phyloP scores from a whole-genome alignment of 2,329 filamentous ascomycete species.

The Mariannaea elegans region DNA sequence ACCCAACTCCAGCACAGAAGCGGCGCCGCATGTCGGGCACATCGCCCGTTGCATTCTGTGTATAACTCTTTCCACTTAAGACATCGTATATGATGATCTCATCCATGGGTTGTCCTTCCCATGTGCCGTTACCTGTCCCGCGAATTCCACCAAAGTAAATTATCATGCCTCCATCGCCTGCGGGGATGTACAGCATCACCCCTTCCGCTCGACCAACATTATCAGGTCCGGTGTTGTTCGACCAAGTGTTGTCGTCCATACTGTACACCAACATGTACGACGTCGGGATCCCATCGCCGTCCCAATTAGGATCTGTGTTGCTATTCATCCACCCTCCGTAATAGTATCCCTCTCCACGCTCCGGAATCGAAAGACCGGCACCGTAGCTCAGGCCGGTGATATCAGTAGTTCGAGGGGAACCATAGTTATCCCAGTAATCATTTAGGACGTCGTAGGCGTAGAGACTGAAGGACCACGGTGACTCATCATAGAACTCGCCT shows the following conservation, averaged over 20 bases:
- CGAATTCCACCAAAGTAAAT: conserved; percentile 70
- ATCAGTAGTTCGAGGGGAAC: conserved; percentile 43
- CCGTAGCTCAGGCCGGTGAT: conserved; percentile 64
- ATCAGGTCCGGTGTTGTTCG: conserved; percentile 64
- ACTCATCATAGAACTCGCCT: conserved; percentile 62
- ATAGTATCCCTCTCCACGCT: conserved; percentile 66
- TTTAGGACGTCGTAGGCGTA: conserved; percentile 67
- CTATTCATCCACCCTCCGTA: conserved; percentile 71
- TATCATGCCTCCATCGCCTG: conserved; percentile 66
- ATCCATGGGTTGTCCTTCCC: conserved; percentile 55
- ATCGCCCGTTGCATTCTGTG: conserved; percentile 62
- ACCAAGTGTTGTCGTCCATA: conserved; percentile 61
- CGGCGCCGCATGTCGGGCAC: conserved; percentile 61
- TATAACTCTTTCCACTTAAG: conserved; percentile 65
- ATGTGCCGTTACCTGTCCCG: conserved; percentile 58
- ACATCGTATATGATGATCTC: conserved; percentile 69
- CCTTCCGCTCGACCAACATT: conserved; percentile 65
- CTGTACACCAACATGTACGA: conserved; percentile 64
- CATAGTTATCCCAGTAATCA: conserved; percentile 63
- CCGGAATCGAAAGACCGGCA: conserved; percentile 63
- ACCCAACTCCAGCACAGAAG: conserved; percentile 69
- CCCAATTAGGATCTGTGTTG: conserved; percentile 60
- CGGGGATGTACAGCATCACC: conserved; percentile 66
- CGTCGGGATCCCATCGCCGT: conserved; percentile 54
- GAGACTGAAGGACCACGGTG: conserved; percentile 58